phyloP scores from a whole-genome alignment of 1,284 basidiomycete genomes.

The Apiotrichum gamsii region DNA sequence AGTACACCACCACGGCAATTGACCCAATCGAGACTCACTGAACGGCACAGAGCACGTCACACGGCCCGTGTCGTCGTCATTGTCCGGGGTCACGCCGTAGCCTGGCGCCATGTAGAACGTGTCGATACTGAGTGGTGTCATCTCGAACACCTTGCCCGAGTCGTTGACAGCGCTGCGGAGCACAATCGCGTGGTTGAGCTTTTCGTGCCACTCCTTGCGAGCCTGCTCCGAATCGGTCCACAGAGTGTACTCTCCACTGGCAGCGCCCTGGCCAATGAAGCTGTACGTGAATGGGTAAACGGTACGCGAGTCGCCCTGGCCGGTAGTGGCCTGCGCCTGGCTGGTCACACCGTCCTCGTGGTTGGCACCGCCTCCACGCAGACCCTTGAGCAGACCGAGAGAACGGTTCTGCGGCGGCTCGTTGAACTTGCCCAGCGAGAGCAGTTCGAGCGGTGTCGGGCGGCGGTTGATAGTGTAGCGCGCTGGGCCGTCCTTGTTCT shows the following conservation, averaged over 20 bases:
- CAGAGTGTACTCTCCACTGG: conserved; percentile 73
- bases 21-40: conserved; percentile 60
- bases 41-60: conserved; percentile 92
- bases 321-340: conserved; percentile 4
- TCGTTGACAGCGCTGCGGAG: conserved; percentile 81
- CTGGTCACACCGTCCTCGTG: conserved; percentile 1
- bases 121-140: conserved; percentile 75
- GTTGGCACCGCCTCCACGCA: conserved; percentile 33
- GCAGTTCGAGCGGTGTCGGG: conserved; percentile 83
- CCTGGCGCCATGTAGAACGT: conserved; percentile 70
- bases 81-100: conserved; percentile 51
- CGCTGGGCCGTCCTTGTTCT: conserved; percentile 54
- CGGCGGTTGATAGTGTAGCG: conserved; percentile 58
- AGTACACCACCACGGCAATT: background rate
- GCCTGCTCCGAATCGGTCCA: conserved; percentile 74
- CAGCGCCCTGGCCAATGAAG: conserved; percentile 73
- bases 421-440: conserved; percentile 71
- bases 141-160: conserved; percentile 84
- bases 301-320: conserved; percentile 56
- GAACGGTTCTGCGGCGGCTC: conserved; percentile 45
- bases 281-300: conserved; percentile 69
- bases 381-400: conserved; percentile 25
- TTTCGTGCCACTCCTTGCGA: conserved; percentile 79
- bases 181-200: conserved; percentile 79
- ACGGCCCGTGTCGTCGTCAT: conserved; percentile 71